Evolutionary conservation across 2,329 filamentous ascomycete species (phyloP), one percentile per base, ranked within the genome.

Genomic region (Ambrosiella beaveri): DNA sequence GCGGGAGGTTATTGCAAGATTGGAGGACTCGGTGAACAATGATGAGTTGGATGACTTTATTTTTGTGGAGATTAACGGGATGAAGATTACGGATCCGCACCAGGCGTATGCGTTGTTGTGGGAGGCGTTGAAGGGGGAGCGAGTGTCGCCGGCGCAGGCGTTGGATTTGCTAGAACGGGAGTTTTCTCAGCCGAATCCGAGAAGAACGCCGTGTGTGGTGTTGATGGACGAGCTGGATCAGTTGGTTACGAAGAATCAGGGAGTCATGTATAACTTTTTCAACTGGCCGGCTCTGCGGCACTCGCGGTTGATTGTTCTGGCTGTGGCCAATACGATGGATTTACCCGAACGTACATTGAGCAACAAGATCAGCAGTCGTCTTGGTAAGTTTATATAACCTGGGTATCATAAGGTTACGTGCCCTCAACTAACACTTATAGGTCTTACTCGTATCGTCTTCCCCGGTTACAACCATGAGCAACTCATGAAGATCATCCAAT

Each of bases 181-280:
- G 67, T 98, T 98, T 68, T 91, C 82, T 59, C 84, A 90, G 60
- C 93, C 94, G 0, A 94, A 85, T 60, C 93, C 93, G 27, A 81
- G 93, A 55, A 80, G 93, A 61, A 88, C 95, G 5, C 93, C 94
- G 1, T 97, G 91, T 67, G 93, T 98, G 12, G 93, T 98, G 1
- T 73, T 98, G 55, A 98, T 98, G 93, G 93, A 98, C 66, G 93
- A 98, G 71, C 77, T 98, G 53, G 93, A 98, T 68, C 93, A 98
- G 71, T 79, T 98, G 7, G 94, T 98, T 4, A 98, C 93, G 11
- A 93, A 91, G 67, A 97, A 95, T 66, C 94, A 98, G 69, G 91
- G 88, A n/a, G 93, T 98, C 71, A 98, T 98, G 93, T 98, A 98
- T 73, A 98, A 98, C 70, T 98, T 98, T 70, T 98, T 98, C 78